These are phyloP conservation scores for Prunus davidiana DNA, from an alignment of 306 rosid genomes.

Conservation along the genomic window DNA sequence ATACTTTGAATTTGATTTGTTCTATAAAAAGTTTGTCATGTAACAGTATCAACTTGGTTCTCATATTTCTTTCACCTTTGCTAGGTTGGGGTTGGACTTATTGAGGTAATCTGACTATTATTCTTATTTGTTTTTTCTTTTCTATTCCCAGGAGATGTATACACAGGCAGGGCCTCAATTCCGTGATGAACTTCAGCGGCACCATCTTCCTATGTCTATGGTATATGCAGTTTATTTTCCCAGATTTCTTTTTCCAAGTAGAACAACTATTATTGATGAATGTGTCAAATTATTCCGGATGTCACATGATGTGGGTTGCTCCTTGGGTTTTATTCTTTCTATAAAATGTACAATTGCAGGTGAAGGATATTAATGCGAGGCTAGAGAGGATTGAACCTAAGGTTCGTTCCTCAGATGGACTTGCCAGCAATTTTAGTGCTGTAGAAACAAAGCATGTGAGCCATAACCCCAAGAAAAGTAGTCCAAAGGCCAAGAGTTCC, in stretches of 20 bases:
- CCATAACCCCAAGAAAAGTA: conserved; percentile 71
- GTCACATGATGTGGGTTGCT: neutral
- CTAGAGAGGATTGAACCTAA: conserved; percentile 91
- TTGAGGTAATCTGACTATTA: neutral
- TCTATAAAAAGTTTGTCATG: neutral
- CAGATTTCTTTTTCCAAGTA: neutral
- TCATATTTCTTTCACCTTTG: neutral
- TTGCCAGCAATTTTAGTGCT: conserved; percentile 52
- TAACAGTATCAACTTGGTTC: neutral
- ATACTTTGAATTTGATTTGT: neutral
- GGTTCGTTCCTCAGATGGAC: conserved; percentile 66
- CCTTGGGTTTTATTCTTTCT: conserved; percentile 3
- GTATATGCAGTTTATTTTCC: conserved; percentile 27
- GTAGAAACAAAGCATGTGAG: conserved; percentile 64
- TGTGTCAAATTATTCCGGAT: neutral
- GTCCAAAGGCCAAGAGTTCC: conserved; percentile 89
- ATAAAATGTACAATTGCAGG: conserved; percentile 42
- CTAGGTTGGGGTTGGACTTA: neutral
- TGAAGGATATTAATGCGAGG: conserved; percentile 93
- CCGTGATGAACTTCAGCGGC: conserved; percentile 92
- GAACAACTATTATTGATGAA: neutral
- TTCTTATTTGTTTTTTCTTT: conserved; percentile 11
- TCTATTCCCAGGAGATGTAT: conserved; percentile 77
- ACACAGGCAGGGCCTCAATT: conserved; percentile 91
- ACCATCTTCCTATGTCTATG: conserved; percentile 81